Evolutionary conservation across 768 basidiomycete genomes (phyloP), one percentile per base, ranked within the genome.

Genomic region (Tylopilus rubrobrunneus): DNA sequence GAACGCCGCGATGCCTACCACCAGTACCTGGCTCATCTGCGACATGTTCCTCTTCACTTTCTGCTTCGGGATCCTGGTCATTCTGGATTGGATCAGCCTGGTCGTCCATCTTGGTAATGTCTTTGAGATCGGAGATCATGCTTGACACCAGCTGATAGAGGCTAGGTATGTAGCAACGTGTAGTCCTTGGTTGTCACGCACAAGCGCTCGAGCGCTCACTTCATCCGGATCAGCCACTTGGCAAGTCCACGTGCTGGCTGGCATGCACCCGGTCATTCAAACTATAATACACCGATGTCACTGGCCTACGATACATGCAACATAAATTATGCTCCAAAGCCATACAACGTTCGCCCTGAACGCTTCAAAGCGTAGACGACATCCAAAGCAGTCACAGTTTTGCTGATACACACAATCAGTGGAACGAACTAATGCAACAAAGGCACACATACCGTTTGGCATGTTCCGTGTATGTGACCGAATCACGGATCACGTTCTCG

Each of bases 361-460:
- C 82, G 81, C 75, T 86, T 86, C 55, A 86, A 73, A 40, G 85
- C 85, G 51, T 86, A 86, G n/a, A 37, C 36, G 11, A 87, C 90
- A 67, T 92, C 90, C 63, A 93, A 84, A 3, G 90, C 88, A 15
- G 89, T 91, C 52, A 91, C 89, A 7, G 87, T 89, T 73, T 86
- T 87, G 41, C 65, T 67, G 27, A 45, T 37, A 9, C 14, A 43
- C n/a, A 43, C n/a, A 14, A 8, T 67, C 33, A 64, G 47, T 17
- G 15, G 40, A 4, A 15, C 10, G 33, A 19, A 33, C 23, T 1
- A 7, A 27, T 14, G 4, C 19, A 43, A 39, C 15, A 27, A 43
- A 45, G 7, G 1, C 9, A 39, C 7, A 56, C 64, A 19, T 14
- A 68, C 67, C 87, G 81, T 74, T 92, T 92, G 54, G 91, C 90